Evolutionary conservation across 768 basidiomycete species (phyloP), one percentile per base, ranked within the genome.

Genomic region (Xerocomellus chrysenteron): DNA sequence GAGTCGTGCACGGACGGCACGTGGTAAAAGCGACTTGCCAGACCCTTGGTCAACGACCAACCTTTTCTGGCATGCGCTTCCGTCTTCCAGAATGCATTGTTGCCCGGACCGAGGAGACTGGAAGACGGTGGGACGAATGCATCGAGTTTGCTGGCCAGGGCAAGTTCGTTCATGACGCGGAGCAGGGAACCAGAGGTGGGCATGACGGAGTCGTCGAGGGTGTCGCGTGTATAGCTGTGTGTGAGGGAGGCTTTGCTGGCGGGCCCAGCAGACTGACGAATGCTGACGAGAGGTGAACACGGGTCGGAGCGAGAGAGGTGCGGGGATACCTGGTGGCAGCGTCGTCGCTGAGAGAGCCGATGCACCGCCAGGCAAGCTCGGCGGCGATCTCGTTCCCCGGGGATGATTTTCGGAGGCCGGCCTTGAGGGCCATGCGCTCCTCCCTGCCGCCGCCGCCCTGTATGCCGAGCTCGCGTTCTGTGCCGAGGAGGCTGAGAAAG

Each of bases 211-310:
- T 73, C 67, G 7, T 69, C 9, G 56, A 68, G 60, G 4, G 67
- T 64, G 70, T 98, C 92, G 16, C 81, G 75, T 3, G 81, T 75
- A 72, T 83, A 92, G 0, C 84, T 84, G 65, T 98, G 91, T 13
- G 86, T 87, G 2, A 98, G 43, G 0, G 93, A 82, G 0, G 94
- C 94, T 73, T 98, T 98, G 57, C 85, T 69, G 0, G 86, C 82
- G 24, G 84, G 82, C 0, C 93, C 92, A 0, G 95, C 94, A 1
- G 88, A 80, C 66, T 90, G 83, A 33, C 97, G 86, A 52, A 96
- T 89, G 56, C 93, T 95, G 61, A 32, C 3, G 51, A 41, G 42
- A 21, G 41, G 46, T 64, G 32, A 63, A 57, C 35, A 50, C 16
- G 45, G 11, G 37, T 16, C 0, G 14, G 33, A 41, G n/a, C 0